Evolutionary conservation across 2,329 filamentous ascomycete genomes (phyloP).

Genomic region (Aspergillus amoenus): DNA sequence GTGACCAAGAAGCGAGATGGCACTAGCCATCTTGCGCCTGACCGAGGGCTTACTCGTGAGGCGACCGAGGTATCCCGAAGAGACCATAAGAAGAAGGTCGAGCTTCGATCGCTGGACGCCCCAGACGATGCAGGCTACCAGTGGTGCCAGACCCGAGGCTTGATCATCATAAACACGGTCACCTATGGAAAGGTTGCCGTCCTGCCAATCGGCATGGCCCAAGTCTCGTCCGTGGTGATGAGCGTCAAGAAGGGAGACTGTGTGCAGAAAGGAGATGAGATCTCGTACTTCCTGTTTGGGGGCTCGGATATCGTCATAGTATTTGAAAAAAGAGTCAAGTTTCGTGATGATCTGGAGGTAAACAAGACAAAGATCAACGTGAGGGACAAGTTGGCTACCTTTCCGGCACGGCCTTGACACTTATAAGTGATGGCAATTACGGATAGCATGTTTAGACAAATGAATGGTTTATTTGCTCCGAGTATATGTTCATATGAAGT

Average conservation of each 20-base stretch:
- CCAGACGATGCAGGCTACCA: constrained; percentile 42
- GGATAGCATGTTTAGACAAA: too few relatives aligned
- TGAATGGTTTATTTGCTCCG: too few relatives aligned
- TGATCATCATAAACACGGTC: constrained; percentile 32
- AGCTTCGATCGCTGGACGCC: constrained; percentile 18
- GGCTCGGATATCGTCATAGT: constrained; percentile 45
- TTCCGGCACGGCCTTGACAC: too few relatives aligned
- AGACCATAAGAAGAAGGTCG: too few relatives aligned
- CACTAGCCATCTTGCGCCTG: not conserved
- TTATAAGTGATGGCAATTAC: too few relatives aligned
- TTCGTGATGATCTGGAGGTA: not conserved
- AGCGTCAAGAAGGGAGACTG: constrained; percentile 20
- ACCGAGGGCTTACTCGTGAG: not conserved
- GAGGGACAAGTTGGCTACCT: too few relatives aligned
- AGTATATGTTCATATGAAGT: too few relatives aligned
- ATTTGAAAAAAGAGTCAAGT: constrained; percentile 33
- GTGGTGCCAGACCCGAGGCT: constrained; percentile 40
- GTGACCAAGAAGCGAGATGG: too few relatives aligned
- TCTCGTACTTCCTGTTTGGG: constrained; percentile 47
- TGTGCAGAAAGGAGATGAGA: constrained; percentile 44
- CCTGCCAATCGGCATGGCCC: constrained; percentile 47
- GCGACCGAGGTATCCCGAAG: too few relatives aligned
- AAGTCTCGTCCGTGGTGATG: constrained; percentile 43
- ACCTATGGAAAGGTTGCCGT: constrained; percentile 40
- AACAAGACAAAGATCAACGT: too few relatives aligned